Evolutionary conservation across 345 rosid genomes (phyloP), one percentile per base, ranked within the genome.

Genomic region (Sonneratia caseolaris): DNA sequence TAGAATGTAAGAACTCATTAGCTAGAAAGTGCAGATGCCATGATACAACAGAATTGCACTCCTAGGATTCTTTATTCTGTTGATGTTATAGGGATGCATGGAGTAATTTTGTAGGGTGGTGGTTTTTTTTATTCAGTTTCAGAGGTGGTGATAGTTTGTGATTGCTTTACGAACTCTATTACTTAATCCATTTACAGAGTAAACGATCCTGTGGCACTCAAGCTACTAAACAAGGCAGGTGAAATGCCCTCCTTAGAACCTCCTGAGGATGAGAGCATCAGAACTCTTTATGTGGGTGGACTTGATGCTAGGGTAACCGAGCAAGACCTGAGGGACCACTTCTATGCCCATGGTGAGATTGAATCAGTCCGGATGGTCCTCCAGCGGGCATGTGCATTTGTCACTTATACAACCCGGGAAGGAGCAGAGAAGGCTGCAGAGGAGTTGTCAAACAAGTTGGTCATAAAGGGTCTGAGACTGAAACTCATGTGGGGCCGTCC

Each of bases 401-500:
- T 94, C 71, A 85, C 96, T n/a, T 91, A 94, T 80, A 91, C 97
- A 72, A 84, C 85, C 76, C 85, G 98, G 70, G 98, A 94, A 84
- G 98, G 95, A 45, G 97, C 97, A 68, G 97, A 94, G 81, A 94
- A 90, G 83, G 97, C 98, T 55, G 96, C 97, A 0, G 96, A 84
- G 68, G 97, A 91, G 79, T 97, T 94, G 40, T 82, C 95, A 56
- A 91, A 92, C 80, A 90, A 84, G 78, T 84, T 94, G 47, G 97
- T 94, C 24, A 79, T 91, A 73, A 94, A 94, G 67, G 98, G 97
- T 55, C 81, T 91, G 73, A 79, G 98, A 82, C 83, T 94, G 86
- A 94, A 94, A 80, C 86, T 94, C 68, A 89, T 86, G 82, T 94
- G 98, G 97, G 98, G 97, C 57, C 88, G 89, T 72, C 98, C 97